phyloP scores from a whole-genome alignment of 176 grass and related monocot genomes.

The Paspalum notatum region DNA sequence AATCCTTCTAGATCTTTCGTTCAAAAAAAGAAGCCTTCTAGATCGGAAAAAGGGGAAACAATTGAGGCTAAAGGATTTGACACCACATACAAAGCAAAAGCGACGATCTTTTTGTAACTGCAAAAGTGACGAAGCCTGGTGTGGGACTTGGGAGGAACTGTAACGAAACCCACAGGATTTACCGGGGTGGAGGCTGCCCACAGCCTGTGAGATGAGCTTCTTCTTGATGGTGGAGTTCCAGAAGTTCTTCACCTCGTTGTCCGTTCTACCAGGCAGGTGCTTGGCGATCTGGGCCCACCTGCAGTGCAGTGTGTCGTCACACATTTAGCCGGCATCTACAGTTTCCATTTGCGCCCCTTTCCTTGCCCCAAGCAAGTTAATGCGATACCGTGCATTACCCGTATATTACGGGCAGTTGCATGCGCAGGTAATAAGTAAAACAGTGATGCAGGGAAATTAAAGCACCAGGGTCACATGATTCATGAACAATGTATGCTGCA shows the following conservation, averaged over 20 bases:
- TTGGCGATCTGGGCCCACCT: constrained; percentile 99
- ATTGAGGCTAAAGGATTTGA: neutral
- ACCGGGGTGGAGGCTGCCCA: constrained; percentile 56
- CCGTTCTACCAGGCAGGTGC: constrained; percentile 94
- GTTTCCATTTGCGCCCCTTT: constrained; percentile 14
- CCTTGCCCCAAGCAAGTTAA: constrained; percentile 34
- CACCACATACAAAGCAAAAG: neutral
- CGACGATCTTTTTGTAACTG: neutral
- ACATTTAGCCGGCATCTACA: neutral
- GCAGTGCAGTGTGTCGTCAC: constrained; percentile 8
- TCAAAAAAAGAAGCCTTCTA: neutral
- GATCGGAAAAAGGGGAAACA: neutral
- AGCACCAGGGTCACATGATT: constrained; percentile 31
- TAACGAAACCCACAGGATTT: neutral
- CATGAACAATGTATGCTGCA: neutral
- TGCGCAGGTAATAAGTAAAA: neutral
- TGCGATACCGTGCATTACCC: constrained; percentile 32
- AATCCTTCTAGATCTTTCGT: neutral
- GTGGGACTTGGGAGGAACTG: no score
- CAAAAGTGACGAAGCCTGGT: no score
- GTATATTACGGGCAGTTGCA: constrained; percentile 30
- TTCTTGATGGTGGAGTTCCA: constrained; percentile 99
- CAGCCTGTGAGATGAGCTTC: constrained; percentile 80
- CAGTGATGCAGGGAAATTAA: constrained; percentile 4
- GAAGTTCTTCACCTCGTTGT: constrained; percentile 99